Evolutionary conservation across 202 grass and related monocot genomes (phyloP).

Genomic region (Setaria viridis): DNA sequence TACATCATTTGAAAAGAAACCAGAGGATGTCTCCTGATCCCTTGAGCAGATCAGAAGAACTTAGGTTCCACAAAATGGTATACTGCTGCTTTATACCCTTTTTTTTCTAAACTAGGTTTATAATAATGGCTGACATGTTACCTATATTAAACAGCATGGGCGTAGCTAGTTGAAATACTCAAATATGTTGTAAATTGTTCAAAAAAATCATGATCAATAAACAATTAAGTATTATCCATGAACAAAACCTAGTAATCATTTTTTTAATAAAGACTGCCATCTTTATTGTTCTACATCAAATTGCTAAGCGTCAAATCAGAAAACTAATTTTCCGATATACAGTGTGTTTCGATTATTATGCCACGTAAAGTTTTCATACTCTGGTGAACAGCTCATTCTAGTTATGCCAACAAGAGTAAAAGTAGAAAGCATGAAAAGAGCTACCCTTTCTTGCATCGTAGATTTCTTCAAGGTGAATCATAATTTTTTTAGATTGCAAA

Average conservation of each 20-base stretch:
- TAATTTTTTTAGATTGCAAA: neutral
- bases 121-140: neutral
- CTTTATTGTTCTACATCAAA: neutral
- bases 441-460: neutral
- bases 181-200: neutral
- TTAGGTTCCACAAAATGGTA: constrained; percentile 14
- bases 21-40: neutral
- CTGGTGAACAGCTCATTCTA: neutral
- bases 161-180: constrained; percentile 1
- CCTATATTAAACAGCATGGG: neutral
- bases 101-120: neutral
- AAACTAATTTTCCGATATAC: neutral
- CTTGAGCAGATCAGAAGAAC: neutral
- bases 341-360: neutral
- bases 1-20: neutral
- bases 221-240: neutral
- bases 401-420: neutral
- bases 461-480: neutral
- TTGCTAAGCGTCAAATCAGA: constrained; percentile 4
- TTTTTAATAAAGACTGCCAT: neutral
- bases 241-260: neutral
- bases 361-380: neutral
- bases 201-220: constrained; percentile 5
- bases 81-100: neutral
- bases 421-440: neutral